Evolutionary conservation across 2,329 filamentous ascomycete species (phyloP), one percentile per base, ranked within the genome.

Genomic region (Ascomycota sp.): DNA sequence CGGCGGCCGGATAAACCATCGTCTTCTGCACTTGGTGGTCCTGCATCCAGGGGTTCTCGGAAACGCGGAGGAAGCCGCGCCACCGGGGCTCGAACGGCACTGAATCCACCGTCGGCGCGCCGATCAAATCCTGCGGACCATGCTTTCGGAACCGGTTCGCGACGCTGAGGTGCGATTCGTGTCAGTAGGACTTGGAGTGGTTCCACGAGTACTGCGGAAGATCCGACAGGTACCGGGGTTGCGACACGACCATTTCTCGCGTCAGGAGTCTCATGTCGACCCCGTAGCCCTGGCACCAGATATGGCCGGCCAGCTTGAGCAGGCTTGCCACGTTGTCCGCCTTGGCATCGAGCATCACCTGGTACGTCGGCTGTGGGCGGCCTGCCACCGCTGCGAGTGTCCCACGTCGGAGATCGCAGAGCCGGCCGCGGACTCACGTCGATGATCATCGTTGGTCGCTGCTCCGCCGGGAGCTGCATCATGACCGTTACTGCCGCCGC

Each of bases 121-220:
- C 65, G 19, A 69, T 56, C 2, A 69, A 48, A 33, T 69, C 64
- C 26, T 60, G 56, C 8, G 63, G 51, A 2, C 55, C 52, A 30
- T 54, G 55, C 19, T 52, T 45, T 10, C 60, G 50, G 33, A 59
- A 55, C 3, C 62, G 53, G 28, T 54, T 53, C 8, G 55, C 48
- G 10, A 44, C 40, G 13, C 57, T 58, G 3, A 61, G 39, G 25
- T 60, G 55, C 2, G 59, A 59, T 34, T 69, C 64, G 34, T 63
- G 55, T 64, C 65, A 69, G 40, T 66, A 65, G 1, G 42, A 46
- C 19, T 54, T 61, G 19, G 48, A 43, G 33, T 68, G 64, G 20
- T 68, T 64, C 63, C 65, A 69, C 3, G 59, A 53, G 34, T 69
- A 69, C 1, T 53, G 49, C 2, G 65, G 65, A 21, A 69, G 41